Evolutionary conservation across 2,329 filamentous ascomycete genomes (phyloP).

Genomic region (Ophiostoma tasmaniense): DNA sequence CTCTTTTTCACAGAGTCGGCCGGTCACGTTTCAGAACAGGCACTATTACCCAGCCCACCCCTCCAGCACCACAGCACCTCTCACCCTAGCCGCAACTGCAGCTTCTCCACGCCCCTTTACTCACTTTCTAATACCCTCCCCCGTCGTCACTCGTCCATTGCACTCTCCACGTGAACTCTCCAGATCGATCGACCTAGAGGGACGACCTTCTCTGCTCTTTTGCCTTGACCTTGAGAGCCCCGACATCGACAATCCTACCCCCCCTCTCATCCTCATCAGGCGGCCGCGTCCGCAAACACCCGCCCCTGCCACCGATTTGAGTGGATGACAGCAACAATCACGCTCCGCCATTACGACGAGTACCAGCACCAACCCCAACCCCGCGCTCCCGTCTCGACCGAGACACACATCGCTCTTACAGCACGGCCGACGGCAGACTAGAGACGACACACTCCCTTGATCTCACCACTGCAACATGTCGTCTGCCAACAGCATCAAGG

Average conservation of each 20-base stretch:
- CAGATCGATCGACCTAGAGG: conserved; percentile 4
- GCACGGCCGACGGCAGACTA: conserved; percentile 5
- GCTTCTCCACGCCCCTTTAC: conserved; percentile 5
- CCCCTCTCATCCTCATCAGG: background rate
- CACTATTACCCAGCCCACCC: conserved; percentile 1
- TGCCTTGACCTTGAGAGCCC: background rate
- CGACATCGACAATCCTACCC: background rate
- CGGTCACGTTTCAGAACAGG: conserved; percentile 12
- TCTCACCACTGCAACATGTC: conserved; percentile 38
- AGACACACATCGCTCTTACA: background rate
- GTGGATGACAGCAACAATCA: conserved; percentile 13
- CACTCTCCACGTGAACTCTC: background rate
- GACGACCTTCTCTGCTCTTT: background rate
- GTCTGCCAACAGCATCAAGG: conserved; percentile 62
- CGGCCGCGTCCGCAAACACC: conserved; percentile 7
- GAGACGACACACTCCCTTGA: background rate
- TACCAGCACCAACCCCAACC: background rate
- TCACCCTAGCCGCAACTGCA: background rate
- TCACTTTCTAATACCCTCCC: background rate
- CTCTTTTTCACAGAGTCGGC: background rate
- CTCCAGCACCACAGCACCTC: background rate
- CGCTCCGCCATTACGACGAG: conserved; percentile 4
- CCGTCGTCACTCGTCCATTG: background rate
- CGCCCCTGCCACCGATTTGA: background rate
- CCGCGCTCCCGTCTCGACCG: background rate